Base-by-base conservation (phyloP, 129 eudicot genomes). In the Deinandra increscens region DNA sequence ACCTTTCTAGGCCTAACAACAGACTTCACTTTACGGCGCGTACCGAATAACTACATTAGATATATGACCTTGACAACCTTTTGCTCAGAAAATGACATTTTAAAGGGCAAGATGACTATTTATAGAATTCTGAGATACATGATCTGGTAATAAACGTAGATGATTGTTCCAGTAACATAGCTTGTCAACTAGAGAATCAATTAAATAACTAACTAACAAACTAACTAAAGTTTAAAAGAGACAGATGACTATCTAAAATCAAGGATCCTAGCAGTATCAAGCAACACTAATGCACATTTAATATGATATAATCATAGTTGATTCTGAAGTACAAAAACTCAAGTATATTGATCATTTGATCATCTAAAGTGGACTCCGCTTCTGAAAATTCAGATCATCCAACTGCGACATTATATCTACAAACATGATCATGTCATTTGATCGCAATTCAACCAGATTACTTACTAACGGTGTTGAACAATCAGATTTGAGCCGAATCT, bases 211-310 rank as follows among this genome's bases (percentile, higher is more conserved):
- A 37, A 56, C n/a, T n/a, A n/a, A n/a, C n/a, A n/a, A n/a, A 68
- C 23, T 10, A n/a, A 11, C 45, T 2, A 37, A 56, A 6, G 14
- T 54, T 23, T 39, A 45, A 69, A 53, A 26, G 46, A 70, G 11
- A 70, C 66, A 41, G 19, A 70, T 34, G 33, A 23, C 46, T 20
- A 70, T n/a, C 53, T n/a, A 70, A 29, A 70, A 55, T 70, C 66
- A 70, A 17, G 20, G 54, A 56, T 8, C 51, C 7, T 13, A 44
- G 11, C 7, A 14, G 71, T 26, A 43, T 26, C 44, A 55, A 39
- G 39, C 74, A 54, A 55, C 18, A 14, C 29, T 7, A 53, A 22
- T 1, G 7, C 39, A 50, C 33, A 6, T 7, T 5, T 34, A 7
- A 33, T 46, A 37, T 60, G 37, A 50, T 68, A 20, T 68, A 51